Percentiles rank a stretch among this genome's conserved stretches.
These are phyloP conservation scores for Paraphaeosphaeria minitans DNA, from an alignment of 2,329 filamentous ascomycete genomes.

Conservation along the genomic window DNA sequence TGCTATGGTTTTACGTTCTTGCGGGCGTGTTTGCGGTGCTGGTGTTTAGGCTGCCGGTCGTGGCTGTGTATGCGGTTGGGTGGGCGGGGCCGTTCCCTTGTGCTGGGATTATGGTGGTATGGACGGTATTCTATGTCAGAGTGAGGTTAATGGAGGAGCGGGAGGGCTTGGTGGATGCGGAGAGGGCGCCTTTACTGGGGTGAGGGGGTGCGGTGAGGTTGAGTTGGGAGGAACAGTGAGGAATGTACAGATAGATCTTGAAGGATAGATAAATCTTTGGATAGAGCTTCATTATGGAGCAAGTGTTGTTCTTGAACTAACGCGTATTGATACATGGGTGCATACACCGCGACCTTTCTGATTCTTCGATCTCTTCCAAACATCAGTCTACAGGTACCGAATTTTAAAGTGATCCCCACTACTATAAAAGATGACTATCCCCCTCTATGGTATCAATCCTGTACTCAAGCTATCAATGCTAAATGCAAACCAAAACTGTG, in stretches of 20 bases:
- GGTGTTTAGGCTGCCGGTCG: background rate
- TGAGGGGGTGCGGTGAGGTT: background rate
- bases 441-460: background rate
- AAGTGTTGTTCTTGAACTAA: too few species aligned
- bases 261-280: too few species aligned
- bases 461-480: background rate
- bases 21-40: background rate
- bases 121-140: background rate
- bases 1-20: background rate
- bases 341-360: too few species aligned
- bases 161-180: background rate
- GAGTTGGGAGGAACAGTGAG: background rate
- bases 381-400: too few species aligned
- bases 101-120: background rate
- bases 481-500: background rate
- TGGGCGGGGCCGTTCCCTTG: background rate
- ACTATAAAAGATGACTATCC: background rate
- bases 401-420: background rate
- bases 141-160: background rate
- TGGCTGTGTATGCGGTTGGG: background rate
- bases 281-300: too few species aligned
- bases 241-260: too few species aligned
- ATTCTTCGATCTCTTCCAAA: too few species aligned
- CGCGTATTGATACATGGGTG: too few species aligned
- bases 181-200: background rate